Evolutionary conservation across 129 eudicot species (phyloP), one percentile per base, ranked within the genome.

Genomic region (Artemisia argyi): DNA sequence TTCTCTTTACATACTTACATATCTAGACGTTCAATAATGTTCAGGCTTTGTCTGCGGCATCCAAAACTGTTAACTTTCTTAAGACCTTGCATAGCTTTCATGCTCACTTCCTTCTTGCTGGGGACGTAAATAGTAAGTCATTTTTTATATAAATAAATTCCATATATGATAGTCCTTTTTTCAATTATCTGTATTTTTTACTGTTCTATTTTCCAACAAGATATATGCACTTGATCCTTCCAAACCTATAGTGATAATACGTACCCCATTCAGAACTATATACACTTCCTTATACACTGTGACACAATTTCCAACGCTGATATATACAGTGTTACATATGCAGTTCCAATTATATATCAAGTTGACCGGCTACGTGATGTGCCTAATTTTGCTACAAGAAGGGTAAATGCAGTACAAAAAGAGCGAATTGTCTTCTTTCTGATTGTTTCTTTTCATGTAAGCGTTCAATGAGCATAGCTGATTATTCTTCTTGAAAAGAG

Each of bases 31-130:
- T 54, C 16, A 60, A 52, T 61, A 71, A 74, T 76, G 48, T 79
- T 80, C 98, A 90, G 97, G 98, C 97, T 16, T 76, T 90, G 67
- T 96, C 97, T 64, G 98, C 98, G 60, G 98, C 97, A 62, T 82
- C 96, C 51, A 94, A 94, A 83, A 90, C 98, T 62, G 96, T 94
- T 66, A 91, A 88, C 76, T 85, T 85, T 82, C 91, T 80, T 10
- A 94, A 94, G 84, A 77, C 84, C 65, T 88, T 94, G 57, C 98
- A 94, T 73, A 87, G 95, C 82, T 76, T 94, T 78, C 98, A 94
- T 78, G 97, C 92, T 65, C 93, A 90, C 83, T 94, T 87, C 82
- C 89, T 94, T 77, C 97, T 94, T 79, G 76, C 77, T 68, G 96
- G 98, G 67, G 97, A 94, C 72, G 28, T 68, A 61, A 78, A 88